Evolutionary conservation across 305 asterid species (phyloP).

Genomic region (Galium porrigens): DNA sequence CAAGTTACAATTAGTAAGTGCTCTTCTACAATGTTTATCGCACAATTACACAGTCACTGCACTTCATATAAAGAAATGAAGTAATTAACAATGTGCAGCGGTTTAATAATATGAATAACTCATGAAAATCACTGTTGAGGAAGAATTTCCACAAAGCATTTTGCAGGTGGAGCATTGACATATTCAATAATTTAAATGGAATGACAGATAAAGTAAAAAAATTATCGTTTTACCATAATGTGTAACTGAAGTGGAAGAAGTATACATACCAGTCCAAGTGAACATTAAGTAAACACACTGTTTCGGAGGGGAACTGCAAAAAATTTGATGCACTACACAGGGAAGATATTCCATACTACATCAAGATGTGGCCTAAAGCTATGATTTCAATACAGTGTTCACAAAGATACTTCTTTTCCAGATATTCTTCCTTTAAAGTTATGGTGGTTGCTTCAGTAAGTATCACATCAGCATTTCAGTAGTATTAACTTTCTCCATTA

Average conservation of each 20-base stretch:
- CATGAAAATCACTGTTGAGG: neutral
- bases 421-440: conserved; percentile 1
- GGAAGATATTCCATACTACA: neutral
- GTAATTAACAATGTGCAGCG: neutral
- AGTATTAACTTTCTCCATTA: neutral
- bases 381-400: neutral
- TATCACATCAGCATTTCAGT: conserved; percentile 1
- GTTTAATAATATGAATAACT: neutral
- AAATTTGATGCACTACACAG: neutral
- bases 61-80: neutral
- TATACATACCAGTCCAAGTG: neutral
- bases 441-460: neutral
- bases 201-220: neutral
- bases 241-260: neutral
- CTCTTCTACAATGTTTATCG: neutral
- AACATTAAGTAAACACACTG: neutral
- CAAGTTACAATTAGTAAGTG: conserved; percentile 5
- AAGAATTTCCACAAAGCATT: conserved; percentile 1
- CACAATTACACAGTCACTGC: neutral
- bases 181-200: neutral
- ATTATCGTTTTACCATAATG: conserved; percentile 1
- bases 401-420: neutral
- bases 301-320: conserved; percentile 1
- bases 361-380: neutral
- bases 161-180: conserved; percentile 12